Conservation (phyloP, 495 filamentous ascomycete species). For the Friedmanniomyces simplex region DNA sequence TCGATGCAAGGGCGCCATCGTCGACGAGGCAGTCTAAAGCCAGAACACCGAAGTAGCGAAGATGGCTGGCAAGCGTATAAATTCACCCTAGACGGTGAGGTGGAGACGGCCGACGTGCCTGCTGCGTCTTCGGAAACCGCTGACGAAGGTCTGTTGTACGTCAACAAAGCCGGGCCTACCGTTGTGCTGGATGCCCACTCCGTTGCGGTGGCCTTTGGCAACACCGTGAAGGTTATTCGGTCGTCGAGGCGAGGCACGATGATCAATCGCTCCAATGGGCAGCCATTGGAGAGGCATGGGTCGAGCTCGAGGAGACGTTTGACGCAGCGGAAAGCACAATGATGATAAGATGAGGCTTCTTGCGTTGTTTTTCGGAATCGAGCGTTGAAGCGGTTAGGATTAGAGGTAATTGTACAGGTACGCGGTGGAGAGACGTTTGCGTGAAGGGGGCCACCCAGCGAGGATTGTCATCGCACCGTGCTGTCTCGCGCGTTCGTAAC, state of each 20-base stretch:
- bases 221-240: constrained; percentile 53
- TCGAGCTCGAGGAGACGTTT: constrained; percentile 4
- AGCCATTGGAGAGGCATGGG: constrained; percentile 5
- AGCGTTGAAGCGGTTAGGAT: too few species aligned
- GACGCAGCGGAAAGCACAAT: constrained; percentile 3
- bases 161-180: constrained; percentile 50
- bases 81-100: constrained; percentile 39
- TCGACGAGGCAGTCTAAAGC: background rate
- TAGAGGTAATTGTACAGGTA: too few species aligned
- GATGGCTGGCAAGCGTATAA: constrained; percentile 57
- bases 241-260: background rate
- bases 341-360: background rate
- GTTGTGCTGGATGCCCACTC: constrained; percentile 44
- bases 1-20: background rate
- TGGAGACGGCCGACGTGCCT: constrained; percentile 22
- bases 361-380: too few species aligned
- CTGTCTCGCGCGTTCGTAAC: too few species aligned
- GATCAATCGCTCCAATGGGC: background rate
- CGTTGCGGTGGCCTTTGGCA: constrained; percentile 56
- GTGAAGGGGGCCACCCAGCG: too few species aligned
- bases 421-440: too few species aligned
- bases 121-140: constrained; percentile 11
- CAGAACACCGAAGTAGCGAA: background rate
- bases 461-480: too few species aligned
- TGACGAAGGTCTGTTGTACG: constrained; percentile 41